These are phyloP conservation scores for Castanea mollissima DNA, from an alignment of 306 rosid species.

Conservation along the genomic window DNA sequence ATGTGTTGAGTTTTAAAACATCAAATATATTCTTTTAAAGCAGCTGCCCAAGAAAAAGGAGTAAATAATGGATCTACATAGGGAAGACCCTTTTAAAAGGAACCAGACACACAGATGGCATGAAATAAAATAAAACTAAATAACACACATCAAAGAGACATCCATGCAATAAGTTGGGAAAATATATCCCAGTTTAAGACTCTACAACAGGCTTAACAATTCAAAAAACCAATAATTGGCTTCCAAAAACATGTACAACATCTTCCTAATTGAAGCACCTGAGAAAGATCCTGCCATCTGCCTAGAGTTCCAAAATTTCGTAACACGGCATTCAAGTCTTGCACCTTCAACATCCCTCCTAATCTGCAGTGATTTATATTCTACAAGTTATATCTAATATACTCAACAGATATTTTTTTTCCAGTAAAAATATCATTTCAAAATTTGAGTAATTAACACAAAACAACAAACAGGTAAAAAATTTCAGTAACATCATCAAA, in stretches of 20 bases:
- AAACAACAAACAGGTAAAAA: neutral
- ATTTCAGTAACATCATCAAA: neutral
- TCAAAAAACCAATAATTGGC: neutral
- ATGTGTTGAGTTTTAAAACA: neutral
- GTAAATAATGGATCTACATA: neutral
- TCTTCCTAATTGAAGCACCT: slow-evolving; percentile 43
- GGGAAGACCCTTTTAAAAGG: neutral
- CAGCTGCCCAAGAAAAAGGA: neutral
- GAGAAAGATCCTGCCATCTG: slow-evolving; percentile 55
- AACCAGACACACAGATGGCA: neutral
- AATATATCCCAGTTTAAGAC: neutral
- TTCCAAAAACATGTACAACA: neutral
- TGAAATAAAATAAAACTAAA: neutral
- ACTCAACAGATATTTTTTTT: neutral
- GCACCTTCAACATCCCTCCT: slow-evolving; percentile 56
- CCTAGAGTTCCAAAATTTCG: slow-evolving; percentile 55
- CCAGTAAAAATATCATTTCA: neutral
- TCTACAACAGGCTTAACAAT: neutral
- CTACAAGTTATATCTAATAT: neutral
- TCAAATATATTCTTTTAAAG: neutral
- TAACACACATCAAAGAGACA: neutral
- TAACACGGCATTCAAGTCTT: slow-evolving; percentile 72
- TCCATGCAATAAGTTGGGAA: neutral
- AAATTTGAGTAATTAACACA: neutral
- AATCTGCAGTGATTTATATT: slow-evolving; percentile 36